Conservation (phyloP, 257 asterid genomes). For the Gentiana macrophylla region DNA sequence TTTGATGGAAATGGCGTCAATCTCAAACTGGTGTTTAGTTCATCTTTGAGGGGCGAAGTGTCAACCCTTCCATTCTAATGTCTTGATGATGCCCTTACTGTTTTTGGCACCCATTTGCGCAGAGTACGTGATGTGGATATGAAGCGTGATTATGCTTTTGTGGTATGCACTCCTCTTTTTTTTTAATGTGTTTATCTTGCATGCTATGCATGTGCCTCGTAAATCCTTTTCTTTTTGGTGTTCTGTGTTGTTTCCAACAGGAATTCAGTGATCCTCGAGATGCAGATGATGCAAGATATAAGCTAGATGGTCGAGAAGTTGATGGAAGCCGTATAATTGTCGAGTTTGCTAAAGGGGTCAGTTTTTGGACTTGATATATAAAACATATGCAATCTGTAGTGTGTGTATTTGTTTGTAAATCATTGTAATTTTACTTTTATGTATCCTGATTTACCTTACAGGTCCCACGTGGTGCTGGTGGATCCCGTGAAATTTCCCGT, state of each 20-base stretch:
- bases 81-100: constrained; percentile 64
- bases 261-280: constrained; percentile 57
- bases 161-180: constrained; percentile 26
- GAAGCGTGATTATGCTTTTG: constrained; percentile 65
- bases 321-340: constrained; percentile 55
- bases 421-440: background rate
- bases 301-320: constrained; percentile 45
- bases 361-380: background rate
- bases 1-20: constrained; percentile 53
- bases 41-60: constrained; percentile 56
- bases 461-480: constrained; percentile 62
- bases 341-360: constrained; percentile 54
- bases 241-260: constrained; percentile 14
- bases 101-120: constrained; percentile 69
- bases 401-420: too few relatives aligned
- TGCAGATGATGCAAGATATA: constrained; percentile 62
- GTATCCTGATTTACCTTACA: constrained; percentile 7
- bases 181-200: constrained; percentile 1
- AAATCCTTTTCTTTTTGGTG: constrained; percentile 1
- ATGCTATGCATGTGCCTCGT: background rate
- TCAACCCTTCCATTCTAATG: constrained; percentile 49
- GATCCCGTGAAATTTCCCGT: constrained; percentile 31
- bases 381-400: background rate
- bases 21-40: constrained; percentile 57
- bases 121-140: constrained; percentile 70